phyloP scores from a whole-genome alignment of 2,329 filamentous ascomycete species.

The Cadophora malorum region DNA sequence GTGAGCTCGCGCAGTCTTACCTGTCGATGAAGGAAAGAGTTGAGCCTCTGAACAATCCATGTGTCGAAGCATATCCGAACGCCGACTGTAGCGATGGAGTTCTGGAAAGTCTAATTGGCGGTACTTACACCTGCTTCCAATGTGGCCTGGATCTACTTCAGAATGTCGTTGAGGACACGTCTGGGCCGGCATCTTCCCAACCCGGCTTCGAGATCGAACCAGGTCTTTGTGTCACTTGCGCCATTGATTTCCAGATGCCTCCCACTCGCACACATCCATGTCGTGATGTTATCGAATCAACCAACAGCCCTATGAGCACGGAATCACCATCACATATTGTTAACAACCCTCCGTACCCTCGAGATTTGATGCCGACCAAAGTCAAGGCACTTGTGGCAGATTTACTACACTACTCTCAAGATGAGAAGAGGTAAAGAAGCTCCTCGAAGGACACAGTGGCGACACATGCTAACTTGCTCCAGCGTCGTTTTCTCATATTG shows the following conservation, averaged over 20 bases:
- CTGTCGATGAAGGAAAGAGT: not conserved
- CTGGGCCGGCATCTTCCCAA: not conserved
- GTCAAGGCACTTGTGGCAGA: slow-evolving; percentile 29
- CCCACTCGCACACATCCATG: not conserved
- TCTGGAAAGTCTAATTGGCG: not conserved
- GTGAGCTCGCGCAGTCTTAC: slow-evolving; percentile 37
- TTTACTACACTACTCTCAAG: not conserved
- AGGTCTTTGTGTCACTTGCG: not conserved
- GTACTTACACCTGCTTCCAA: not conserved
- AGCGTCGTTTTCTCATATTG: slow-evolving; percentile 34
- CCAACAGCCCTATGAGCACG: not conserved
- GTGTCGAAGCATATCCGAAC: not conserved
- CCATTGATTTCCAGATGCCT: not conserved
- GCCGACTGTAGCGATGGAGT: not conserved
- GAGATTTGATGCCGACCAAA: slow-evolving; percentile 28
- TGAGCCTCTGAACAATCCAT: not conserved
- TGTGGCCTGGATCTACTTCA: not conserved
- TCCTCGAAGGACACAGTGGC: too few relatives aligned
- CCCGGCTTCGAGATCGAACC: not conserved
- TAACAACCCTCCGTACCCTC: not conserved
- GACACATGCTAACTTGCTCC: not conserved
- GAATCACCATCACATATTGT: not conserved
- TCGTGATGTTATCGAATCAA: not conserved
- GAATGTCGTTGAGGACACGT: not conserved
- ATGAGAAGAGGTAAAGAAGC: not conserved